Conservation (phyloP, 495 filamentous ascomycete species). For the Aspergillus nidulans region DNA sequence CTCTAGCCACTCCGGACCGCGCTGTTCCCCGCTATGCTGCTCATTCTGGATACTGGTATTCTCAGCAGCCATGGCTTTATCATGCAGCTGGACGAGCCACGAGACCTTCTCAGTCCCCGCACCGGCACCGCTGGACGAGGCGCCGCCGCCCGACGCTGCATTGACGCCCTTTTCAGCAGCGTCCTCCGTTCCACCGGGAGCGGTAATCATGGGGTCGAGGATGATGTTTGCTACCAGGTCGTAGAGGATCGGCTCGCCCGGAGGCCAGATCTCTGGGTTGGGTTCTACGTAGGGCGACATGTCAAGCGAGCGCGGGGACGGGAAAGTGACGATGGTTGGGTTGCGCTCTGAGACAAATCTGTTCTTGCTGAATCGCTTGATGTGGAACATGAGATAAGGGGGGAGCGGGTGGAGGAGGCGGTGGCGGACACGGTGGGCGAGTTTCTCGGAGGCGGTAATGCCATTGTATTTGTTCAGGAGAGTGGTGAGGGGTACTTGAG, state of each 20-base stretch:
- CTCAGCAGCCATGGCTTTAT: conserved; percentile 44
- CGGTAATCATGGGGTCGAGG: conserved; percentile 63
- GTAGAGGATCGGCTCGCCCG: conserved; percentile 86
- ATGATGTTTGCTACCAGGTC: conserved; percentile 96
- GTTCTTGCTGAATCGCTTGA: conserved; percentile 95
- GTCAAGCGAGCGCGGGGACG: conserved; percentile 70
- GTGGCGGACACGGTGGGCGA: conserved; percentile 80
- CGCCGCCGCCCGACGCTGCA: conserved; percentile 56
- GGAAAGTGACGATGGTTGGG: conserved; percentile 96
- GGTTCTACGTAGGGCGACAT: conserved; percentile 85
- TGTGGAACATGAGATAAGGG: conserved; percentile 87
- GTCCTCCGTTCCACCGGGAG: conserved; percentile 68
- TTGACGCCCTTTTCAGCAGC: conserved; percentile 74
- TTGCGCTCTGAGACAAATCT: conserved; percentile 95
- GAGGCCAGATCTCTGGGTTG: conserved; percentile 54
- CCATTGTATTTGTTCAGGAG: conserved; percentile 96
- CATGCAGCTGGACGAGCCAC: conserved; percentile 55
- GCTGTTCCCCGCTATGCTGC: conserved; percentile 30
- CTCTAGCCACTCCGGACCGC: conserved; percentile 75
- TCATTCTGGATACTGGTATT: conserved; percentile 29
- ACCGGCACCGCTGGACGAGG: conserved; percentile 40
- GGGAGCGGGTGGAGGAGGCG: conserved; percentile 88
- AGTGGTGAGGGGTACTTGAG: conserved; percentile 84
- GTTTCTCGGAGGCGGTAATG: conserved; percentile 77
- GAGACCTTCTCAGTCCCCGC: conserved; percentile 48